Conservation (phyloP, 148 eudicot species). For the Silene conica region DNA sequence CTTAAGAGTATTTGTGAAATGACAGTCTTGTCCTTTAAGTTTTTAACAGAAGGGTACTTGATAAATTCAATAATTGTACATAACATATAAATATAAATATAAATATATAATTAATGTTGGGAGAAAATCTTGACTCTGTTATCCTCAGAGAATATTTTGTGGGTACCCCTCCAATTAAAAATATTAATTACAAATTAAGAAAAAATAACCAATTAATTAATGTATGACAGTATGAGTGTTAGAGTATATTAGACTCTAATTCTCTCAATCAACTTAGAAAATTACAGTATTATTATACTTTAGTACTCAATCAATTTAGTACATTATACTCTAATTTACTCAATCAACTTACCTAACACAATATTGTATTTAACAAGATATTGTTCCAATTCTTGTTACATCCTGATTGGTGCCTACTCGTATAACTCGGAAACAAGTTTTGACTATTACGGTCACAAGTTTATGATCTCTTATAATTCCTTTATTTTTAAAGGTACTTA, state of each 20-base stretch:
- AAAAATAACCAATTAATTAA: background rate
- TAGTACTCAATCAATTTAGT: background rate
- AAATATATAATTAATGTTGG: too few species aligned
- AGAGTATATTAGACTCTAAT: background rate
- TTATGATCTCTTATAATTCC: too few species aligned
- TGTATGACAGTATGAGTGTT: background rate
- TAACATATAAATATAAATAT: too few species aligned
- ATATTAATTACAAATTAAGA: background rate
- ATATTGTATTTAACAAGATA: background rate
- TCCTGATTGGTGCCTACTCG: background rate
- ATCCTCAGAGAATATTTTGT: slow-evolving; percentile 10
- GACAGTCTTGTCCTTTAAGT: slow-evolving; percentile 18
- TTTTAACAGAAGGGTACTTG: slow-evolving; percentile 3
- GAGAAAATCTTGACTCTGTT: background rate
- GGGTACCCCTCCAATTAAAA: background rate
- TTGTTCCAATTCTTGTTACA: background rate
- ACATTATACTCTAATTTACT: background rate
- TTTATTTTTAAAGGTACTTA: too few species aligned
- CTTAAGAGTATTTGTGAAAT: background rate
- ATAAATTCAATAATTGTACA: background rate
- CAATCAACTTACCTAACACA: background rate
- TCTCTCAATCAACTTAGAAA: background rate
- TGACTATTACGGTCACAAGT: too few species aligned
- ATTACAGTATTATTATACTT: background rate
- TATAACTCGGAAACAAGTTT: too few species aligned